Percentiles rank a stretch among this genome's conserved stretches.
Conservation (phyloP, 495 filamentous ascomycete species). For the Tuber microsphaerosporum region DNA sequence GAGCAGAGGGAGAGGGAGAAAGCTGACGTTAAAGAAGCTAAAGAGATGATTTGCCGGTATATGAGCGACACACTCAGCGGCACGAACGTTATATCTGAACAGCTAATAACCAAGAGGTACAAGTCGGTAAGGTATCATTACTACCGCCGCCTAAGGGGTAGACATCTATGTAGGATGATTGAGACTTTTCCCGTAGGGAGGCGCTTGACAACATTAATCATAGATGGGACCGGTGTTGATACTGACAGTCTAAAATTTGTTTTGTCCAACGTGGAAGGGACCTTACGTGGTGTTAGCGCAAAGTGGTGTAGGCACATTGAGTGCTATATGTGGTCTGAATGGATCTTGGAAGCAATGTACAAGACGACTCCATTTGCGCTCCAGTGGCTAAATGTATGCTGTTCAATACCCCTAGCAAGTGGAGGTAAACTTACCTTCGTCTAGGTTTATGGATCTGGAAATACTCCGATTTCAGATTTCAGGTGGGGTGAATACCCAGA, state of each 20-base stretch:
- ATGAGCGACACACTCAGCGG: constrained; percentile 8
- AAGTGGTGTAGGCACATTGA: constrained; percentile 32
- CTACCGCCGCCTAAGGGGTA: constrained; percentile 22
- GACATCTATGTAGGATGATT: constrained; percentile 22
- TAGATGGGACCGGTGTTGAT: constrained; percentile 33
- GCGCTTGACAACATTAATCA: constrained; percentile 25
- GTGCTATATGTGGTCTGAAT: constrained; percentile 30
- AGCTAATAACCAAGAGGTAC: not conserved
- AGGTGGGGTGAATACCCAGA: constrained; percentile 9
- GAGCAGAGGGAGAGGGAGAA: not conserved
- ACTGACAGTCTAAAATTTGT: constrained; percentile 20
- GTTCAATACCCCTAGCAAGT: not conserved
- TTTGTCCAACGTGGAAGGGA: constrained; percentile 18
- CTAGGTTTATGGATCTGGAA: constrained; percentile 37
- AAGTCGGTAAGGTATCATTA: constrained; percentile 2
- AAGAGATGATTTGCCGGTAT: not conserved
- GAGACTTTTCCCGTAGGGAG: constrained; percentile 22
- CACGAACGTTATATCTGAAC: not conserved
- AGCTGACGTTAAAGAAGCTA: not conserved
- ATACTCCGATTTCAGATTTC: constrained; percentile 23
- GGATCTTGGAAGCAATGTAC: constrained; percentile 23
- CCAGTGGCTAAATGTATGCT: constrained; percentile 28
- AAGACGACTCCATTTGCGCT: constrained; percentile 15
- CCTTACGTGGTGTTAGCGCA: constrained; percentile 28
- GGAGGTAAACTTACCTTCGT: not conserved